Evolutionary conservation across 257 asterid species (phyloP).

Genomic region (Mitragyna speciosa): DNA sequence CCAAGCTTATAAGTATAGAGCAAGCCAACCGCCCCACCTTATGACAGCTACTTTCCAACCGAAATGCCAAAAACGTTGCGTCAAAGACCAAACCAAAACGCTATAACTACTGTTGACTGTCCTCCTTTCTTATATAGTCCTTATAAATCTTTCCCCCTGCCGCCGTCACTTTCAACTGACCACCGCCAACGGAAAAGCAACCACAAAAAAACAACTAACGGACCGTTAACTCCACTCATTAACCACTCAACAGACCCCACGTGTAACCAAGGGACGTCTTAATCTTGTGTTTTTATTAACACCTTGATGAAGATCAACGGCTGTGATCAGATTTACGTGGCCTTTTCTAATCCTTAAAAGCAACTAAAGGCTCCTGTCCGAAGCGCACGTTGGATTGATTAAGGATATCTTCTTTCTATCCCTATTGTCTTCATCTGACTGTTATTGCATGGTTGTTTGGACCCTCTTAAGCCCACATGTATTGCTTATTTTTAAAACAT

Average conservation of each 20-base stretch:
- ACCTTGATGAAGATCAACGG: background rate
- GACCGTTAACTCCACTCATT: background rate
- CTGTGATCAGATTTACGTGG: constrained; percentile 21
- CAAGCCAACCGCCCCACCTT: constrained; percentile 8
- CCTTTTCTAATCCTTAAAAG: constrained; percentile 11
- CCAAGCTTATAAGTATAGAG: background rate
- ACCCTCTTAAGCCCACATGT: background rate
- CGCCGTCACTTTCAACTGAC: constrained; percentile 14
- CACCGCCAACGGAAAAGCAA: background rate
- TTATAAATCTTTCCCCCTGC: background rate
- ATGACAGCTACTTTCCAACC: constrained; percentile 12
- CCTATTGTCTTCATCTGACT: background rate
- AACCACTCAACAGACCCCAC: constrained; percentile 1
- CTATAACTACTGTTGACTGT: background rate
- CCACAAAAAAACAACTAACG: constrained; percentile 4
- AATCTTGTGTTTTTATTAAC: background rate
- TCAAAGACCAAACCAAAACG: constrained; percentile 12
- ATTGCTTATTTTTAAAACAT: background rate
- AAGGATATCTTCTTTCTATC: background rate
- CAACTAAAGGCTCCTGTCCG: constrained; percentile 3
- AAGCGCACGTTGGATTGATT: constrained; percentile 16
- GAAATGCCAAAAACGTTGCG: constrained; percentile 20
- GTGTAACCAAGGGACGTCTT: constrained; percentile 16
- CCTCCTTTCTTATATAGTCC: background rate
- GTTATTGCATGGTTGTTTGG: background rate